Base-by-base conservation (phyloP, 495 filamentous ascomycete species). In the Podospora conica region DNA sequence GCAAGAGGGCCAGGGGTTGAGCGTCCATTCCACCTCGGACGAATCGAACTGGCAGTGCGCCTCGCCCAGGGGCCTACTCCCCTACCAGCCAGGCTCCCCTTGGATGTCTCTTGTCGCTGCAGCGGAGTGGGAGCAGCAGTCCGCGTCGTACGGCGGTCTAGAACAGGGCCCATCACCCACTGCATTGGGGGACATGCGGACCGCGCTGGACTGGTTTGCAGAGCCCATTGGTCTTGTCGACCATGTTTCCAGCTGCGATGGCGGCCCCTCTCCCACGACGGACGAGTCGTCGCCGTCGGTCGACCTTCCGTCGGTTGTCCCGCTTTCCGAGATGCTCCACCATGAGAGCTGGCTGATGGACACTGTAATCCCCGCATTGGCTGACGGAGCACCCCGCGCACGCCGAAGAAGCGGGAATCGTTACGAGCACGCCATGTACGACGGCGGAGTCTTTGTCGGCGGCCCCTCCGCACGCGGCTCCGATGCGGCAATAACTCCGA, bases 81-180 rank as follows among this genome's bases (percentile, higher is more conserved):
- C 15, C 28, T 48, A 22, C 24, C 12, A 20, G n/a, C 58, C 60
- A 21, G 24, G 33, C 2, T 66, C 68, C n/a, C 60, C 68, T 2
- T 69, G 68, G 68, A 27, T 66, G n/a, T 69, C 68, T 9, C 64
- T 66, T 25, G 64, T 69, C 21, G 65, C 68, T 3, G 64, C 64
- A 6, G 68, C 64, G 11, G 68, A 69, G 56, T 27, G 64, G 20
- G 60, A 69, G 25, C 68, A 69, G 18, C 63, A 62, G 63, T 53
- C 62, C 9, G 27, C 57, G 22, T 54, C 28, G 2, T 64, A 33
- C n/a, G 9, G 63, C 56, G 22, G 57, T 12, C 6, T 24, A 21
- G 33, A 59, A 53, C 55, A 59, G 55, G 63, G 22, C n/a, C 25
- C 23, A 53, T 33, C 60, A 60, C 27, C 65, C 29, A 31, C 60